A percentile compares a stretch with the other conserved stretches of the same genome.
These are phyloP conservation scores for Geotrichum australiense DNA, from an alignment of 1,139 yeast genomes.

Conservation along the genomic window DNA sequence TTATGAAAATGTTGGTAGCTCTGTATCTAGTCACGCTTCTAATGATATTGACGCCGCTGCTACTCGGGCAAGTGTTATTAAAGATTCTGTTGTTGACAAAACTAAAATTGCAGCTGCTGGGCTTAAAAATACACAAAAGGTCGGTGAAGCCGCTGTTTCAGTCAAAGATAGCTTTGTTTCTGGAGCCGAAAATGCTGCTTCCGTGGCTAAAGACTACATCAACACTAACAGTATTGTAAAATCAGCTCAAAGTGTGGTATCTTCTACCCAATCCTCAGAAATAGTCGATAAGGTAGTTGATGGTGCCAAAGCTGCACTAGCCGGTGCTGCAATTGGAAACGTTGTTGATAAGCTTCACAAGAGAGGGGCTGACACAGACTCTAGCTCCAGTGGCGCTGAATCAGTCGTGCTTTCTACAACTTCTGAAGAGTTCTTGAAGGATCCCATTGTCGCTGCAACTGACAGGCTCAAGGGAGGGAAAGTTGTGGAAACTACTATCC, in stretches of 20 bases:
- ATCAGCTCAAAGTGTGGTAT: neutral
- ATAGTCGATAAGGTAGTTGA: neutral
- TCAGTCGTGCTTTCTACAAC: too few relatives aligned
- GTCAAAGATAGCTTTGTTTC: neutral
- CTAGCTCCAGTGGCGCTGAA: too few relatives aligned
- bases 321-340: neutral
- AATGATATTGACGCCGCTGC: neutral
- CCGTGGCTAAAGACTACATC: neutral
- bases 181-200: neutral
- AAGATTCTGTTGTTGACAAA: neutral
- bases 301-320: neutral
- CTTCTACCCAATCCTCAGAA: neutral
- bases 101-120: neutral
- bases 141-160: neutral
- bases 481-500: too few relatives aligned
- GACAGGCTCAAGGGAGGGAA: too few relatives aligned
- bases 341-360: neutral
- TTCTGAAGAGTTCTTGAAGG: neutral
- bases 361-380: too few relatives aligned
- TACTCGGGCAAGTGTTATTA: neutral
- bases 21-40: neutral
- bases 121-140: neutral
- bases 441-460: neutral
- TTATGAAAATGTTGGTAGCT: neutral
- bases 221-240: neutral